phyloP scores from a whole-genome alignment of 139 green algal species.

The Protoeuglena noctilucae region DNA sequence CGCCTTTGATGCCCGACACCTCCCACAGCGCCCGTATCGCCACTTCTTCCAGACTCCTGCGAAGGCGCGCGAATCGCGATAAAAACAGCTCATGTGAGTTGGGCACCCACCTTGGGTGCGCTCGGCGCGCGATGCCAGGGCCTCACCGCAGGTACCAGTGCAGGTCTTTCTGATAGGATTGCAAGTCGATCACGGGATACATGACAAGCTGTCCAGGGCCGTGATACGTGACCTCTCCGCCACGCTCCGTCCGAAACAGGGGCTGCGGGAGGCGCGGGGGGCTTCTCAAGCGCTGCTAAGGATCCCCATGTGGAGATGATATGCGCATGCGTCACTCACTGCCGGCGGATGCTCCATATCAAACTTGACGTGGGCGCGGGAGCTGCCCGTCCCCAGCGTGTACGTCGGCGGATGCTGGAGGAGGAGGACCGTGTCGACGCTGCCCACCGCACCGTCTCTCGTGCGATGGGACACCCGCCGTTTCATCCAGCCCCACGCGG shows the following conservation, averaged over 20 bases:
- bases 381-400: conserved; percentile 39
- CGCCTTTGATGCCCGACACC: conserved; percentile 29
- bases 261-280: conserved; percentile 20
- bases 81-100: no score
- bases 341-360: conserved; percentile 10
- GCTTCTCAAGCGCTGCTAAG: no score
- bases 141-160: conserved; percentile 68
- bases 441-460: no score
- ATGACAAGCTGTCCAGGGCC: conserved; percentile 60
- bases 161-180: conserved; percentile 32
- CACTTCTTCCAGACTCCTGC: no score
- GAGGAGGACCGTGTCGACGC: conserved; percentile 23
- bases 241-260: conserved; percentile 45
- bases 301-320: no score
- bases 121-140: no score
- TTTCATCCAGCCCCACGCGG: no score
- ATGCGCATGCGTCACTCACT: conserved; percentile 41
- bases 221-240: conserved; percentile 68
- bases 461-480: no score
- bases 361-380: background rate
- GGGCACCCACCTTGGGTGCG: no score
- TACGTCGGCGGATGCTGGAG: conserved; percentile 60
- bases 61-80: no score
- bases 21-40: conserved; percentile 16
- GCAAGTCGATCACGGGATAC: conserved; percentile 60